These are phyloP conservation scores for Periconia digitata DNA, from an alignment of 2,329 filamentous ascomycete species.

Conservation along the genomic window DNA sequence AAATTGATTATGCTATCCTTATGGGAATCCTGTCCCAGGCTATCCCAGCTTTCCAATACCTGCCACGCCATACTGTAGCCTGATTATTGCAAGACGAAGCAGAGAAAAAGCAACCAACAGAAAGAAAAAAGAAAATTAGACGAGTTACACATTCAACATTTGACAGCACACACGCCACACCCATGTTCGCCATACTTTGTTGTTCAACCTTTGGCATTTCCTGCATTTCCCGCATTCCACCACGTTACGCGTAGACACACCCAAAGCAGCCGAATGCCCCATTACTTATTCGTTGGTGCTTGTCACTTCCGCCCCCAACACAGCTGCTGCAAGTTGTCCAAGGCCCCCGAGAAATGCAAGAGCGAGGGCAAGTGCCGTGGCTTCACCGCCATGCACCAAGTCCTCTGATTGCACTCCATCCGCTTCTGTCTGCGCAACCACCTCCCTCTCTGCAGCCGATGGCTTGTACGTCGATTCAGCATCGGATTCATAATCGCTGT, in stretches of 20 bases:
- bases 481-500: constrained; percentile 23
- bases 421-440: constrained; percentile 28
- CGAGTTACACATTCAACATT: too few relatives aligned
- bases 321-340: constrained; percentile 34
- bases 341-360: constrained; percentile 38
- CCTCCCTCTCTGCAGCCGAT: constrained; percentile 17
- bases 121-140: neutral
- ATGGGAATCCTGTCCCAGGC: neutral
- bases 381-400: constrained; percentile 35
- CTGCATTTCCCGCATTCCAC: too few relatives aligned
- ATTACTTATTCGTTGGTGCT: constrained; percentile 17
- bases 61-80: neutral
- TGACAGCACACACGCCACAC: too few relatives aligned
- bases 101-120: neutral
- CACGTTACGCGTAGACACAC: too few relatives aligned
- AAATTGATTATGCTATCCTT: neutral
- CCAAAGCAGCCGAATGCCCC: neutral
- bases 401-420: constrained; percentile 33
- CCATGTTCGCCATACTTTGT: too few relatives aligned
- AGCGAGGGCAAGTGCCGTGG: constrained; percentile 38
- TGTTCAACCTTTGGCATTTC: too few relatives aligned
- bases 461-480: constrained; percentile 32
- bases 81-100: neutral
- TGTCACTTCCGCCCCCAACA: constrained; percentile 40
- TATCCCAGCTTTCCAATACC: neutral